Percentiles rank a stretch among this genome's conserved stretches.
These are phyloP conservation scores for Royoungia palumana DNA, from an alignment of 768 basidiomycete genomes.

Conservation along the genomic window DNA sequence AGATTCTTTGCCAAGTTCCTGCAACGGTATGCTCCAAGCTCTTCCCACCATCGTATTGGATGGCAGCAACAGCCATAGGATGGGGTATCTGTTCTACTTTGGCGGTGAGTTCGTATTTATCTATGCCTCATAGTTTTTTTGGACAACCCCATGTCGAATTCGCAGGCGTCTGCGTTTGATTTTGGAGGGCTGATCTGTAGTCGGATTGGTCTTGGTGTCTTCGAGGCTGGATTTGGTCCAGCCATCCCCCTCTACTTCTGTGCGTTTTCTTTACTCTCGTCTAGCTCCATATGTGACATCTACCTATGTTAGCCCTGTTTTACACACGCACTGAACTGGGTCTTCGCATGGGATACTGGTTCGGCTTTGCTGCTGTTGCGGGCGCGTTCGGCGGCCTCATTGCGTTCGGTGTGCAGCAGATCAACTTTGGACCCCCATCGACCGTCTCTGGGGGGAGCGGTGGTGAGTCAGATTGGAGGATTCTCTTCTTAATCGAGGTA, in stretches of 20 bases:
- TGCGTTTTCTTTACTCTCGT: constrained; percentile 30
- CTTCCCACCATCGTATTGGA: constrained; percentile 64
- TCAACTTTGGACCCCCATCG: constrained; percentile 39
- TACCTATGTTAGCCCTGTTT: constrained; percentile 54
- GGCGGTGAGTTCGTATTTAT: constrained; percentile 48
- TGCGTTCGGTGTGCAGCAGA: constrained; percentile 75
- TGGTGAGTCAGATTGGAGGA: constrained; percentile 32
- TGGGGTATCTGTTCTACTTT: constrained; percentile 78
- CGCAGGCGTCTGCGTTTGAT: constrained; percentile 59
- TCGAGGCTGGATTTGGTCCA: constrained; percentile 77
- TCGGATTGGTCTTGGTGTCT: constrained; percentile 65
- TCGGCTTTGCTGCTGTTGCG: constrained; percentile 79
- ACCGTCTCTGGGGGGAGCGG: constrained; percentile 24
- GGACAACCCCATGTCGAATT: too few relatives aligned
- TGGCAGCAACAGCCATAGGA: constrained; percentile 60
- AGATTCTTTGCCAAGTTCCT: constrained; percentile 72
- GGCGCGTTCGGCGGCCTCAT: constrained; percentile 85
- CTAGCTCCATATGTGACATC: not conserved
- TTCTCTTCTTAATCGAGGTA: constrained; percentile 72
- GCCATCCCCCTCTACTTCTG: constrained; percentile 77
- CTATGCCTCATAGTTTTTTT: too few relatives aligned
- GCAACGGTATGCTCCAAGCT: constrained; percentile 65
- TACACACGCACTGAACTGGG: constrained; percentile 77
- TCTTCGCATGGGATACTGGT: constrained; percentile 77
- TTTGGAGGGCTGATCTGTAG: constrained; percentile 56